Evolutionary conservation across 805 yeast genomes (phyloP).

Genomic region (Pichia cephalocereana): DNA sequence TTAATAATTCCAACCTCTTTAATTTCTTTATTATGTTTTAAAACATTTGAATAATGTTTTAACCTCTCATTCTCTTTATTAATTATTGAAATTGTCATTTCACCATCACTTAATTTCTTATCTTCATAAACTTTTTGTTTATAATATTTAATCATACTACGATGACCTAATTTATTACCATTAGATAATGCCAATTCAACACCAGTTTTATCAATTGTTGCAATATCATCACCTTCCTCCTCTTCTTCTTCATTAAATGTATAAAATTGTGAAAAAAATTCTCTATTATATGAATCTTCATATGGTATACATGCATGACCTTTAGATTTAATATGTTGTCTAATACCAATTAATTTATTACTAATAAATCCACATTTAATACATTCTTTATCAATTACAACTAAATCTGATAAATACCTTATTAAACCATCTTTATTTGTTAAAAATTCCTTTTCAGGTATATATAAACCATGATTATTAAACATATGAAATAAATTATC

Average conservation of each 20-base stretch:
- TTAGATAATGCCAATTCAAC: conserved; percentile 63
- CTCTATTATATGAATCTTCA: conserved; percentile 67
- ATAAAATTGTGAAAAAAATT: conserved; percentile 63
- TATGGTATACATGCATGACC: conserved; percentile 87
- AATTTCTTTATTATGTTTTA: conserved; percentile 32
- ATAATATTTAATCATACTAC: conserved; percentile 58
- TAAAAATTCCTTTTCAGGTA: conserved; percentile 73
- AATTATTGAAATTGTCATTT: conserved; percentile 36
- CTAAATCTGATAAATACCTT: conserved; percentile 60
- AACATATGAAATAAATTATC: conserved; percentile 63
- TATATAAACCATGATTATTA: conserved; percentile 68
- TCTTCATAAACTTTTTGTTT: conserved; percentile 49
- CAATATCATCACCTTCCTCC: conserved; percentile 14
- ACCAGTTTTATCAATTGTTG: conserved; percentile 31
- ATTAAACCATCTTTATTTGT: conserved; percentile 63
- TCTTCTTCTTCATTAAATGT: conserved; percentile 43
- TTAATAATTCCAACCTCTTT: conserved; percentile 27
- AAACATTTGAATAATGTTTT: conserved; percentile 7
- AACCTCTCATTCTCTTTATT: conserved; percentile 13
- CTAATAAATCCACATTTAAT: conserved; percentile 77
- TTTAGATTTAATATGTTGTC: conserved; percentile 77
- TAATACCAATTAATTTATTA: conserved; percentile 65
- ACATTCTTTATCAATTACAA: conserved; percentile 74
- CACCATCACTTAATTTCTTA: conserved; percentile 45
- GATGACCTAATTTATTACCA: conserved; percentile 72